Evolutionary conservation across 768 basidiomycete species (phyloP), one percentile per base, ranked within the genome.

Genomic region (Tricholoma matsutake): DNA sequence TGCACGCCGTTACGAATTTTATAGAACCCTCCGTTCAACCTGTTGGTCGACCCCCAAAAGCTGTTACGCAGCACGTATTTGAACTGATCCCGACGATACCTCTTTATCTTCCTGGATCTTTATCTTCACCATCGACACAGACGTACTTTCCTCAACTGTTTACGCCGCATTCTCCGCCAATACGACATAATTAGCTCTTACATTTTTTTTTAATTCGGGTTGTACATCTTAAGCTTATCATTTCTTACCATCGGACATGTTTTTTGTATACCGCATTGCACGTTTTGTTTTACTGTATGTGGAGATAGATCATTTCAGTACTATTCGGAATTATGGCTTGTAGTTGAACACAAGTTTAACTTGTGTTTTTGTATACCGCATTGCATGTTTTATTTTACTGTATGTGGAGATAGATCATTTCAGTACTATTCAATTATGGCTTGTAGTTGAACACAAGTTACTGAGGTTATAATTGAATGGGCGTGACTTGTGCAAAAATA

Each of bases 1-100:
- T 97, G 16, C 95, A 97, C 64, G 91, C 86, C 6, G 92, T 95
- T 31, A 91, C 92, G 86, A 88, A 87, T 49, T 79, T 85, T 1
- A 72, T 77, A 1, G 83, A 82, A 57, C 67, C 72, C 13, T 77
- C 83, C 0, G 65, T 72, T 4, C 79, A 75, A 39, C 68, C 79
- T 51, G 70, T 75, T 16, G 78, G 78, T 11, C 69, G 76, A 54
- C 66, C 70, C 25, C 67, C 72, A 28, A 80, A 87, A 9, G 80
- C 84, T 29, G 73, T 84, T 14, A 79, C 82, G 28, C 90, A 92
- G 63, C 88, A 89, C 65, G 86, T 92, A 18, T 91, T 90, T 65
- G 89, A 92, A 72, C 79, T 94, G 28, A 84, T 91, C 25, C 89
- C 89, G 1, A 91, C 89, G 0, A 85, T 89, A 60, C 88, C 87